Evolutionary conservation across 495 filamentous ascomycete genomes (phyloP).

Genomic region (Beverwykella pulmonaria): DNA sequence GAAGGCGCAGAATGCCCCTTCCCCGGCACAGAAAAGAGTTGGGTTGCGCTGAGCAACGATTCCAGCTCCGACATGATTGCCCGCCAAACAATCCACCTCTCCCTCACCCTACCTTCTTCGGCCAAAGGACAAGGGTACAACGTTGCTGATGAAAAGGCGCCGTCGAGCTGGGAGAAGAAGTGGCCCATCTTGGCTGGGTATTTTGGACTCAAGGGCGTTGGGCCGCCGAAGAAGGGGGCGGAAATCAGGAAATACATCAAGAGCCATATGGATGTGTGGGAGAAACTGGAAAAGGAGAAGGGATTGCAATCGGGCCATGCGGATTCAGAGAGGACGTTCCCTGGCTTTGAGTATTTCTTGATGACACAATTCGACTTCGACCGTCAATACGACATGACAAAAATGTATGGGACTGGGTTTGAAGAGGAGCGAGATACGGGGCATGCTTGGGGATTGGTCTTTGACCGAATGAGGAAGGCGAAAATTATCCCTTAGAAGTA

Average conservation of each 20-base stretch:
- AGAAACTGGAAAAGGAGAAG: conserved; percentile 39
- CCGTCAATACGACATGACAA: conserved; percentile 45
- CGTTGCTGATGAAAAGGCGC: conserved; percentile 40
- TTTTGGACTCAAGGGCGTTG: conserved; percentile 42
- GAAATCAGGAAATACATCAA: conserved; percentile 43
- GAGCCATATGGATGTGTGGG: conserved; percentile 39
- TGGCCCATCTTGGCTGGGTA: conserved; percentile 42
- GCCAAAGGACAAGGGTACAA: conserved; percentile 42
- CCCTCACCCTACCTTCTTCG: conserved; percentile 20
- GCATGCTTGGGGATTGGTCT: conserved; percentile 40
- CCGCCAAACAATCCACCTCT: conserved; percentile 40
- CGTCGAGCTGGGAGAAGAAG: conserved; percentile 38
- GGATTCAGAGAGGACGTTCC: conserved; percentile 35
- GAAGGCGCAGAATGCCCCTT: conserved; percentile 39
- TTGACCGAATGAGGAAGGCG: conserved; percentile 43
- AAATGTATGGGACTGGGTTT: conserved; percentile 41
- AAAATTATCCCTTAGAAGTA: conserved; percentile 39
- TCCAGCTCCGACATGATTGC: conserved; percentile 43
- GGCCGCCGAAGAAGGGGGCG: neutral
- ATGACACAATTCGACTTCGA: conserved; percentile 46
- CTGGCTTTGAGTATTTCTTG: conserved; percentile 44
- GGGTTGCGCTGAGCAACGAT: conserved; percentile 40
- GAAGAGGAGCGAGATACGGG: conserved; percentile 37
- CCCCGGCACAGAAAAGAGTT: conserved; percentile 40
- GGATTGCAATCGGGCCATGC: conserved; percentile 42